Conservation (phyloP, 257 asterid genomes). For the Rhazya stricta region DNA sequence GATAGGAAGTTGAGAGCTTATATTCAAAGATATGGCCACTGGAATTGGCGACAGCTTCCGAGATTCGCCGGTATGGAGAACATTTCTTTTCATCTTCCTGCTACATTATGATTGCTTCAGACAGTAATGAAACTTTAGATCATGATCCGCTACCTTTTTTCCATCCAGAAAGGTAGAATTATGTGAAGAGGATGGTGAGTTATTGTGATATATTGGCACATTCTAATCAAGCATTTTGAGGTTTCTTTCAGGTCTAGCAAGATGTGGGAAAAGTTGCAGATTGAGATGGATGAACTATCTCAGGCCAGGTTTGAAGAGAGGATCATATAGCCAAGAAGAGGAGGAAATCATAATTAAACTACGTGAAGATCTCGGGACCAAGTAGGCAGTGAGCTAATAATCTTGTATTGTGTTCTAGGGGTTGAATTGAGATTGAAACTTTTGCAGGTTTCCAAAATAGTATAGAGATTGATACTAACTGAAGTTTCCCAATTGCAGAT, state of each 20-base stretch:
- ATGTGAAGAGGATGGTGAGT: background rate
- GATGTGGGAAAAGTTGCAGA: conserved; percentile 60
- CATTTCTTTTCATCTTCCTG: too few relatives aligned
- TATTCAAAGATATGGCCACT: conserved; percentile 36
- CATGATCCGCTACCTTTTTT: background rate
- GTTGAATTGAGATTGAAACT: too few relatives aligned
- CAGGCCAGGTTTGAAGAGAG: conserved; percentile 36
- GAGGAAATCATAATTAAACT: conserved; percentile 33
- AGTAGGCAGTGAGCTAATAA: too few relatives aligned
- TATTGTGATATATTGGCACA: too few relatives aligned
- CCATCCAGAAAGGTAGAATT: background rate
- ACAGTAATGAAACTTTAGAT: background rate
- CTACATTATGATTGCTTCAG: background rate
- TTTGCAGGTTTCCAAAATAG: background rate
- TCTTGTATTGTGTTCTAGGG: too few relatives aligned
- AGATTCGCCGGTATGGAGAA: conserved; percentile 31
- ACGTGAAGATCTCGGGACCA: conserved; percentile 35
- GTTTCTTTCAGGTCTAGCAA: conserved; percentile 32
- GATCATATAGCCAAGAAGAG: conserved; percentile 32
- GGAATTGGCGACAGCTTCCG: conserved; percentile 53
- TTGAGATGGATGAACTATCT: conserved; percentile 48
- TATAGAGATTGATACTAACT: background rate
- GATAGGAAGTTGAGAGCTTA: conserved; percentile 34
- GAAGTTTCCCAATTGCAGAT: conserved; percentile 21
- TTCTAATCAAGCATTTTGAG: background rate